Evolutionary conservation across 2,329 filamentous ascomycete genomes (phyloP).

Genomic region (Diplodia mutila): DNA sequence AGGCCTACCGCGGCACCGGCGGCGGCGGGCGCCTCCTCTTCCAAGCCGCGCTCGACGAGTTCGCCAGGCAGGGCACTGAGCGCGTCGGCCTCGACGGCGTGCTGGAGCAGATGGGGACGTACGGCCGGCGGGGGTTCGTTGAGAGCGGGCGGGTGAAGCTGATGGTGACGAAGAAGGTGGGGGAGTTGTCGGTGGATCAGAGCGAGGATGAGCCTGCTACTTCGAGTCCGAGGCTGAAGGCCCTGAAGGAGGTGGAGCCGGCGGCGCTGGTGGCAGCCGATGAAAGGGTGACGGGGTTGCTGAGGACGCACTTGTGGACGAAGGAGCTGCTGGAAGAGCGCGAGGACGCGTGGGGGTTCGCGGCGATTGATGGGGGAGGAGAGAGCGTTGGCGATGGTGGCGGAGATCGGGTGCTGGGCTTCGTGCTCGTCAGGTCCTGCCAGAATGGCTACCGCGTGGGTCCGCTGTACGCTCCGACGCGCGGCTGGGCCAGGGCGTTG

Average conservation of each 20-base stretch:
- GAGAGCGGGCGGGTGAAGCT: conserved; percentile 35
- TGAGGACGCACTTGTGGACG: conserved; percentile 38
- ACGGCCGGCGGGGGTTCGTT: conserved; percentile 41
- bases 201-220: no score
- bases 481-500: conserved; percentile 33
- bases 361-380: conserved; percentile 31
- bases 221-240: conserved; percentile 23
- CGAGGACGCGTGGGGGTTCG: conserved; percentile 36
- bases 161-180: conserved; percentile 30
- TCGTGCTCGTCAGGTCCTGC: conserved; percentile 37
- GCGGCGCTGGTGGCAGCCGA: conserved; percentile 35
- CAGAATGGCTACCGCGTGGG: conserved; percentile 41
- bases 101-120: conserved; percentile 41
- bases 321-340: conserved; percentile 35
- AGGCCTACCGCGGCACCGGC: conserved; percentile 36
- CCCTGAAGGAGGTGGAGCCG: conserved; percentile 32
- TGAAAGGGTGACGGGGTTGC: conserved; percentile 38
- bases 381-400: neutral
- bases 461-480: conserved; percentile 40
- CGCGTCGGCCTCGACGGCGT: conserved; percentile 44
- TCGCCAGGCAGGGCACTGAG: conserved; percentile 30
- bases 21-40: conserved; percentile 41
- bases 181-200: neutral
- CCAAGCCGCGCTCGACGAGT: conserved; percentile 34
- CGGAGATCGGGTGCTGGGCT: neutral